Conservation (phyloP, 1,284 basidiomycete species). For the Boletus mariae region DNA sequence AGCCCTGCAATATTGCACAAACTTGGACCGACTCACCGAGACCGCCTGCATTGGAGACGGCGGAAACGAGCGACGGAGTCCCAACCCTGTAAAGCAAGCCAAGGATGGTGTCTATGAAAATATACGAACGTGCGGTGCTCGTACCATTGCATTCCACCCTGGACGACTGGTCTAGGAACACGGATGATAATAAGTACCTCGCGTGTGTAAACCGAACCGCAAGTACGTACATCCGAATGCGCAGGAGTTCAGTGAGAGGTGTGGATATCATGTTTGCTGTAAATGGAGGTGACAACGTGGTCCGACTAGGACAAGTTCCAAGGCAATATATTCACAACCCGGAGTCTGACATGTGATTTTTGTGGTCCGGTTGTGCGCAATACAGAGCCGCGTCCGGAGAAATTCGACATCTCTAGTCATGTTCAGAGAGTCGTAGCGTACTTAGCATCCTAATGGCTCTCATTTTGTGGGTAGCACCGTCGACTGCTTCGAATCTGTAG, state of each 20-base stretch:
- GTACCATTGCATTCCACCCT: conserved; percentile 87
- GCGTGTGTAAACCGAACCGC: neutral
- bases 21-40: conserved; percentile 48
- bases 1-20: conserved; percentile 1
- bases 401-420: too few relatives aligned
- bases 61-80: conserved; percentile 68
- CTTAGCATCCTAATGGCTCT: too few relatives aligned
- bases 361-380: too few relatives aligned
- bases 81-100: conserved; percentile 59
- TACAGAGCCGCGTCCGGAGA: too few relatives aligned
- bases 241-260: conserved; percentile 39
- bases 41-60: conserved; percentile 85
- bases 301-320: too few relatives aligned
- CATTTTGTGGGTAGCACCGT: too few relatives aligned
- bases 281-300: neutral
- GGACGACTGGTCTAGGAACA: conserved; percentile 60
- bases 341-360: neutral
- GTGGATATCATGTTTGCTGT: conserved; percentile 35
- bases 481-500: too few relatives aligned
- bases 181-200: conserved; percentile 11
- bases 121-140: conserved; percentile 14
- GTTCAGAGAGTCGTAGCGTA: too few relatives aligned
- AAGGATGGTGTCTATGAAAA: conserved; percentile 1
- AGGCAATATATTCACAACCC: too few relatives aligned
- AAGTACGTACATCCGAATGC: conserved; percentile 35